These are phyloP conservation scores for Paraglomus occultum DNA, from an alignment of 192 early-diverging fungal species.

Conservation along the genomic window DNA sequence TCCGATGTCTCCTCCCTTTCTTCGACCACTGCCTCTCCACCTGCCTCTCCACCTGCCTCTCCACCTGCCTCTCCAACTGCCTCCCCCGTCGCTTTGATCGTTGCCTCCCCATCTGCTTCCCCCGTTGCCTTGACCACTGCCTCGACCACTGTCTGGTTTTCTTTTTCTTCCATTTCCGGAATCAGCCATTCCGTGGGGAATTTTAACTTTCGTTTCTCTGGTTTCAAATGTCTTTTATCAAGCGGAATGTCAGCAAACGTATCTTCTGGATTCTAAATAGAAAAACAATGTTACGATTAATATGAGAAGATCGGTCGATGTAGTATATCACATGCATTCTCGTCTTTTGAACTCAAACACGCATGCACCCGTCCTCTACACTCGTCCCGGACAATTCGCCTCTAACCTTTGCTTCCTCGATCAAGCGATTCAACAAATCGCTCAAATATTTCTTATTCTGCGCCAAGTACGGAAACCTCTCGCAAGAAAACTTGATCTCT, in stretches of 20 bases:
- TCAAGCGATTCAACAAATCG: constrained; percentile 47
- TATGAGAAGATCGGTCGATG: neutral
- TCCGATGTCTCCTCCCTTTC: no score
- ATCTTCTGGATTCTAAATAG: constrained; percentile 1
- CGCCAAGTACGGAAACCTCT: constrained; percentile 49
- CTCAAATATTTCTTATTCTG: constrained; percentile 61
- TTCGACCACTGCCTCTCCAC: no score
- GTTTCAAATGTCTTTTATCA: constrained; percentile 23
- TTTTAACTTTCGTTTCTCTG: neutral
- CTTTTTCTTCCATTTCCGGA: no score
- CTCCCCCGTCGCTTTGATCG: no score
- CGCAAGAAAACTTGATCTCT: constrained; percentile 53
- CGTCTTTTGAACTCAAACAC: neutral
- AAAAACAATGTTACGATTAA: neutral
- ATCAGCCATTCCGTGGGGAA: constrained; percentile 20
- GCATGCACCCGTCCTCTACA: no score
- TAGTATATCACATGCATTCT: neutral
- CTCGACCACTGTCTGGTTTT: no score
- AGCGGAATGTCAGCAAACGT: constrained; percentile 27
- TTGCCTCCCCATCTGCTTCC: no score
- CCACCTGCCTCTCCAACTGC: no score
- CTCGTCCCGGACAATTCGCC: neutral
- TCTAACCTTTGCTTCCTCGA: constrained; percentile 55
- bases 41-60: no score
- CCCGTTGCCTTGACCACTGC: no score